Base-by-base conservation (phyloP, 805 yeast species). In the Pichia phayaonensis region DNA sequence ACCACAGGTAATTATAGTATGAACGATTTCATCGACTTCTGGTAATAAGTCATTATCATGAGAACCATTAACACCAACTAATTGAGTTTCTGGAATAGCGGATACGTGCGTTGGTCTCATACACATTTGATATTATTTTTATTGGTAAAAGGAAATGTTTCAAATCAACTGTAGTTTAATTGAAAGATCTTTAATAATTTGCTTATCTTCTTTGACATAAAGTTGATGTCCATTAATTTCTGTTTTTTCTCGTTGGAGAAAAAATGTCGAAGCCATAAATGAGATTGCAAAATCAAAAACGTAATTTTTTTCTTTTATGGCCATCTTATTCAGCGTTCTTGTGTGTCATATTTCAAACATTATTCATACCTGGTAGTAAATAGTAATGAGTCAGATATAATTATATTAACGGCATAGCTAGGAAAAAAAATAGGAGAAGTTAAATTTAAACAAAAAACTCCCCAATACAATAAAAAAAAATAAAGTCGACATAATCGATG, bases 401-500 rank as follows among this genome's bases (percentile, higher is more conserved):
- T n/a, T n/a, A n/a, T n/a, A n/a, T n/a, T n/a, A n/a, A n/a, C n/a
- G n/a, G n/a, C n/a, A n/a, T n/a, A n/a, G n/a, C n/a, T n/a, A n/a
- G n/a, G n/a, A n/a, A n/a, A n/a, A n/a, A n/a, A n/a, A n/a, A n/a
- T n/a, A n/a, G n/a, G n/a, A n/a, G n/a, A n/a, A n/a, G n/a, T n/a
- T n/a, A n/a, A n/a, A n/a, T n/a, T n/a, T n/a, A n/a, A 24, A 5
- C 27, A 24, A 5, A 24, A 24, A 24, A 24, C 5, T 5, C 13
- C 31, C 13, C 7, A 27, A 7, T 8, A 27, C 7, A 27, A 4
- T 27, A 27, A 8, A 8, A 29, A 34, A 34, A 34, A 34, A 34
- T 5, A 34, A n/a, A 2, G 20, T 34, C n/a, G 5, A 34, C 20
- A 8, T 66, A 66, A 69, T 66, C 66, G 62, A 59, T 64, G 66